Percentiles rank a stretch among this genome's conserved stretches.
phyloP scores from a whole-genome alignment of 257 asterid species.

The Anisodus tanguticus region DNA sequence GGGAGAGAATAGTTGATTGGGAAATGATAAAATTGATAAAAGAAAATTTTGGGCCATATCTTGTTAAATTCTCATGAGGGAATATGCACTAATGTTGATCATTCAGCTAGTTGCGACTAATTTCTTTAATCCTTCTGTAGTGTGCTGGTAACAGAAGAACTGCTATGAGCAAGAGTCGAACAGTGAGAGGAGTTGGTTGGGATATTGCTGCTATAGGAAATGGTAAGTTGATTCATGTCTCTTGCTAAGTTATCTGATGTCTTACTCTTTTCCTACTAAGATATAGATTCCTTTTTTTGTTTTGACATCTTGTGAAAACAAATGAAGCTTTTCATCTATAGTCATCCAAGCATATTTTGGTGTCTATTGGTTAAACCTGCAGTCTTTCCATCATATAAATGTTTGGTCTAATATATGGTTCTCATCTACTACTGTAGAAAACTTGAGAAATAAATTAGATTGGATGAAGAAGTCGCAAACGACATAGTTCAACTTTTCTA shows the following conservation, averaged over 20 bases:
- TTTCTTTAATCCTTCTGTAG: constrained; percentile 40
- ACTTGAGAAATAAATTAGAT: constrained; percentile 23
- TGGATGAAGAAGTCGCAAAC: constrained; percentile 2
- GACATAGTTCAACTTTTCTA: neutral
- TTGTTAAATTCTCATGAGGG: neutral
- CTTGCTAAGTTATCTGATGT: neutral
- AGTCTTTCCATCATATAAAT: neutral
- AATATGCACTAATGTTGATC: neutral
- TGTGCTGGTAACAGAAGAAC: constrained; percentile 99
- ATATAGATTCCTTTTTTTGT: neutral
- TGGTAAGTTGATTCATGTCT: constrained; percentile 57
- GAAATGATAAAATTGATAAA: neutral
- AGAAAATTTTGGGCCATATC: neutral
- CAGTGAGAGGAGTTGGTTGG: constrained; percentile 98
- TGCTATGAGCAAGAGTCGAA: constrained; percentile 83
- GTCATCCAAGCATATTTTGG: neutral
- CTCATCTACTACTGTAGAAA: constrained; percentile 17
- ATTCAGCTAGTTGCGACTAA: neutral
- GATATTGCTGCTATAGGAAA: constrained; percentile 89
- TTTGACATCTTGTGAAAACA: neutral
- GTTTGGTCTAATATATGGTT: neutral
- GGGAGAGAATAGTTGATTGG: neutral
- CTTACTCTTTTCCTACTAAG: neutral
- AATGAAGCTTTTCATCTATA: neutral
- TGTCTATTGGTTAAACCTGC: neutral